Conservation (phyloP, 2,329 filamentous ascomycete species). For the Bipolaris gigantea region DNA sequence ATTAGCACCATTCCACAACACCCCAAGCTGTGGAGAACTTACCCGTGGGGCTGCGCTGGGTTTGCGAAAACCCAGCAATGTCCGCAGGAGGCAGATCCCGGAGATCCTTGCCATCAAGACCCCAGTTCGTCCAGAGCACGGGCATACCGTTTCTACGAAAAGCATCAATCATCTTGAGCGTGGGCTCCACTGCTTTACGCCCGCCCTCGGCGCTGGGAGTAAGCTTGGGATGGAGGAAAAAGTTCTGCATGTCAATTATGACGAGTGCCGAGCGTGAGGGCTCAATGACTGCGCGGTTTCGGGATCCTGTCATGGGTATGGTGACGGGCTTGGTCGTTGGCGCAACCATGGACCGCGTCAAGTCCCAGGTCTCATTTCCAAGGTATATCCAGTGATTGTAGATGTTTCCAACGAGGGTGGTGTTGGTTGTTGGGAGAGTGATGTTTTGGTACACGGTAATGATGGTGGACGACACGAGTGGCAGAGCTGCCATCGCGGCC, state of each 20-base stretch:
- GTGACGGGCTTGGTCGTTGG: slow-evolving; percentile 19
- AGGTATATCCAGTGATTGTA: slow-evolving; percentile 20
- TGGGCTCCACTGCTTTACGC: slow-evolving; percentile 29
- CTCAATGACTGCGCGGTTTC: slow-evolving; percentile 18
- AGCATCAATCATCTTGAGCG: slow-evolving; percentile 39
- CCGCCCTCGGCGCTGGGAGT: slow-evolving; percentile 12
- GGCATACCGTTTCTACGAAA: slow-evolving; percentile 39
- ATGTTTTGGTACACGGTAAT: slow-evolving; percentile 35
- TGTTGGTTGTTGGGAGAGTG: slow-evolving; percentile 7
- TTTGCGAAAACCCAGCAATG: slow-evolving; percentile 9
- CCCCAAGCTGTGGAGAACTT: not conserved
- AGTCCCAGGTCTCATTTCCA: slow-evolving; percentile 12
- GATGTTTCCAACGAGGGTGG: slow-evolving; percentile 16
- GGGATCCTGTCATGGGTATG: slow-evolving; percentile 30
- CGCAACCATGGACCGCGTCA: slow-evolving; percentile 14
- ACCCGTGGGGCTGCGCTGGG: slow-evolving; percentile 10
- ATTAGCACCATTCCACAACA: not conserved
- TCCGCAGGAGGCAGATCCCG: slow-evolving; percentile 37
- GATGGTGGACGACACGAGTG: slow-evolving; percentile 13
- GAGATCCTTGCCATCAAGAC: slow-evolving; percentile 39
- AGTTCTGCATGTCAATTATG: slow-evolving; percentile 47
- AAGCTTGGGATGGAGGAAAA: slow-evolving; percentile 35
- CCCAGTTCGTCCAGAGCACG: slow-evolving; percentile 45
- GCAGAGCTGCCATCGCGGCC: not conserved
- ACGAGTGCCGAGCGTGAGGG: slow-evolving; percentile 40